A percentile compares a stretch with the other conserved stretches of the same genome.
phyloP scores from a whole-genome alignment of 108 stramenopile species.

The Parietichytrium sp. region DNA sequence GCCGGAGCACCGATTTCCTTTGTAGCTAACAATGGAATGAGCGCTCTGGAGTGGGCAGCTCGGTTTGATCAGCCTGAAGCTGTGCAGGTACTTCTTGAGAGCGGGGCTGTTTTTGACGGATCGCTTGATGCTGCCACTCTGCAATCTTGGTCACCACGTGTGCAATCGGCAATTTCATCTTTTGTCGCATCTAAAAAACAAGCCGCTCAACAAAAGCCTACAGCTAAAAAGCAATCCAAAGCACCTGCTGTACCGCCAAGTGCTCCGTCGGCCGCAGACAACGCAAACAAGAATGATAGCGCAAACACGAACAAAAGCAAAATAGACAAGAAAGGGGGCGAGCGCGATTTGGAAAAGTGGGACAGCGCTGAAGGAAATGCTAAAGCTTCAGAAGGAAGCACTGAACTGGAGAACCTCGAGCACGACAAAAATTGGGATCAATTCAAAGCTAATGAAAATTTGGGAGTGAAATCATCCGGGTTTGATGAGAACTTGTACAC shows the following conservation, averaged over 20 bases:
- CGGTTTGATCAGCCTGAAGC: neutral
- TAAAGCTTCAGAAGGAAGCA: neutral
- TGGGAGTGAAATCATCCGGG: slow-evolving; percentile 77
- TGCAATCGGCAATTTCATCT: neutral
- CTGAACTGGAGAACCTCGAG: too few relatives aligned
- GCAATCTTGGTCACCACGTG: neutral
- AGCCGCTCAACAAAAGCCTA: neutral
- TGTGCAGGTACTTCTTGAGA: neutral
- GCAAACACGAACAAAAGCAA: neutral
- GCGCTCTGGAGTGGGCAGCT: neutral
- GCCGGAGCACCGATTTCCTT: neutral
- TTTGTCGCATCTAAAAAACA: neutral
- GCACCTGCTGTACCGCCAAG: neutral
- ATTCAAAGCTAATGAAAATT: slow-evolving; percentile 79
- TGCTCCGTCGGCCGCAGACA: neutral
- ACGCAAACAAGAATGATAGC: neutral
- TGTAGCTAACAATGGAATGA: neutral
- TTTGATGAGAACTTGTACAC: slow-evolving; percentile 95
- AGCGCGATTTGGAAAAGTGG: slow-evolving; percentile 24
- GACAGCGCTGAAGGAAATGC: neutral
- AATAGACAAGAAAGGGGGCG: neutral
- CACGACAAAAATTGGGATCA: slow-evolving; percentile 52
- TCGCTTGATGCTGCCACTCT: neutral
- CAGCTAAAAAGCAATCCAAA: neutral
- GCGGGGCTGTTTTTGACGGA: slow-evolving; percentile 19